phyloP scores from a whole-genome alignment of 768 basidiomycete species.

The Amanita rubescens region DNA sequence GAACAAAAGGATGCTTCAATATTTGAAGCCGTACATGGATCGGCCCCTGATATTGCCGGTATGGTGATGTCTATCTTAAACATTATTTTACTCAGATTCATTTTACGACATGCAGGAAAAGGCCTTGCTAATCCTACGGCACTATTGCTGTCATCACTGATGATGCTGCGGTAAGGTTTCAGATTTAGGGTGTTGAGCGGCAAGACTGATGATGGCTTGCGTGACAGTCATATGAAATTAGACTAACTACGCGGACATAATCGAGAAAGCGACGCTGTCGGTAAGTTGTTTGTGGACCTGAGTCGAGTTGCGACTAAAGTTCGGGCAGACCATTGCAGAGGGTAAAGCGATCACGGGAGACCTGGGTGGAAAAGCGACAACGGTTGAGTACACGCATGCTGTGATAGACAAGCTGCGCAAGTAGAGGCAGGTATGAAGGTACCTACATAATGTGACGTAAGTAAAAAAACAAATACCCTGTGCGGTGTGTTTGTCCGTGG shows the following conservation, averaged over 20 bases:
- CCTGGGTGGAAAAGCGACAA: conserved; percentile 87
- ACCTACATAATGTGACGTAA: conserved; percentile 1
- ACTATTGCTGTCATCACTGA: conserved; percentile 85
- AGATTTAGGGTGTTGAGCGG: conserved; percentile 9
- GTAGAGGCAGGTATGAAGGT: conserved; percentile 19
- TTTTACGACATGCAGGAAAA: conserved; percentile 45
- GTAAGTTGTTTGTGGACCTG: conserved; percentile 55
- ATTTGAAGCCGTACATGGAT: conserved; percentile 99
- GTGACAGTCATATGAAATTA: conserved; percentile 83
- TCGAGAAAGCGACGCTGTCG: conserved; percentile 84
- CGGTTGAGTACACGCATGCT: conserved; percentile 81
- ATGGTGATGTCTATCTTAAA: conserved; percentile 17
- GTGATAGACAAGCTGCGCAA: conserved; percentile 67
- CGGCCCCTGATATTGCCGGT: conserved; percentile 98
- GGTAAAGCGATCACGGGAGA: conserved; percentile 94
- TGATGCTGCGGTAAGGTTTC: conserved; percentile 84
- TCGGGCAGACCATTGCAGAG: conserved; percentile 89
- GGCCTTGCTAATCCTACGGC: conserved; percentile 99
- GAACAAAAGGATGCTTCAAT: conserved; percentile 87
- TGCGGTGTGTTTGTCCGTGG: conserved; percentile 23
- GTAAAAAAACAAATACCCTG: not conserved
- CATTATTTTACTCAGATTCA: not conserved
- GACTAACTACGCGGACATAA: conserved; percentile 75
- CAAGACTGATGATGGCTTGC: conserved; percentile 11
- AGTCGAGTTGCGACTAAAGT: conserved; percentile 82